Evolutionary conservation across 331 rosid genomes (phyloP).

Genomic region (Acacia pycnantha): DNA sequence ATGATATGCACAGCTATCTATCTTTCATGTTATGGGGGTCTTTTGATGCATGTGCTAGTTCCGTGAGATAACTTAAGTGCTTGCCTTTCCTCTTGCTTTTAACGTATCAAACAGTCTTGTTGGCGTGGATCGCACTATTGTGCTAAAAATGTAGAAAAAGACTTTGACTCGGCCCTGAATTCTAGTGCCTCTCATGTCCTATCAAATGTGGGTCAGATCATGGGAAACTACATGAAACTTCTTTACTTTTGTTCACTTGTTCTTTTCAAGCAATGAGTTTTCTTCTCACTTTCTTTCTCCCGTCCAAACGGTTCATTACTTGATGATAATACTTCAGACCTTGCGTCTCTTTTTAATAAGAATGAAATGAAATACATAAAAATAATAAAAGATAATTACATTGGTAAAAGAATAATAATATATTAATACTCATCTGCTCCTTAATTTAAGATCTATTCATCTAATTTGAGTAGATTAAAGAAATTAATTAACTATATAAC

Average conservation of each 20-base stretch:
- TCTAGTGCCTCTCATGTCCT: background rate
- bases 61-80: background rate
- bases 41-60: background rate
- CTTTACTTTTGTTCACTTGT: background rate
- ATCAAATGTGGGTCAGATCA: background rate
- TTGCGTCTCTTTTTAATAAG: background rate
- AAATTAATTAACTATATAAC: too few species aligned
- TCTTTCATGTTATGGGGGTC: background rate
- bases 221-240: background rate
- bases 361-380: background rate
- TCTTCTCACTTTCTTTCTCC: background rate
- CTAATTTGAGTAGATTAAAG: too few species aligned
- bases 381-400: background rate
- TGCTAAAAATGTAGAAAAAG: background rate
- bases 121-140: conserved; percentile 12
- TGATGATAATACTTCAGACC: background rate
- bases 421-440: too few species aligned
- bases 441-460: too few species aligned
- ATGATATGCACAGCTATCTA: background rate
- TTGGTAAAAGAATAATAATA: too few species aligned
- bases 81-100: background rate
- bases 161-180: background rate
- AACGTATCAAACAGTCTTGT: background rate
- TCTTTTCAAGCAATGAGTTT: background rate
- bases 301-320: background rate